Conservation (phyloP, 139 green algal species). For the Medakamo hakoo region DNA sequence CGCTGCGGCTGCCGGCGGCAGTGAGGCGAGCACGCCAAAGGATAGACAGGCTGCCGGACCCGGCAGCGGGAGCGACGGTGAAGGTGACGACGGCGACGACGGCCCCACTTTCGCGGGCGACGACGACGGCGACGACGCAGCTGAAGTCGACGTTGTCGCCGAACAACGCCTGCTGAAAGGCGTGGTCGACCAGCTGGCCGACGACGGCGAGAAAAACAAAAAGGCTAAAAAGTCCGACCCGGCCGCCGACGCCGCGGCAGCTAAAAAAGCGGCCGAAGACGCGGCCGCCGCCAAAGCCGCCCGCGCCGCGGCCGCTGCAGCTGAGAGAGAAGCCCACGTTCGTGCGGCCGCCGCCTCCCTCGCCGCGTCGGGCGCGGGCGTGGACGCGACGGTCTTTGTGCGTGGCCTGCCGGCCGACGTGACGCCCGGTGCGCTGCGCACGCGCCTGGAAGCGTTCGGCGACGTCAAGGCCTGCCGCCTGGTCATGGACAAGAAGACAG, state of each 20-base stretch:
- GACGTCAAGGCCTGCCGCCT: slow-evolving; percentile 42
- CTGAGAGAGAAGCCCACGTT: background rate
- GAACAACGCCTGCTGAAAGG: background rate
- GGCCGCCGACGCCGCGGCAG: background rate
- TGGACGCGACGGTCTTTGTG: slow-evolving; percentile 57
- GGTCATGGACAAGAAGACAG: slow-evolving; percentile 57
- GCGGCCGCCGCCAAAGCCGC: background rate
- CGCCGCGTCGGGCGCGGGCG: background rate
- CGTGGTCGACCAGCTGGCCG: slow-evolving; percentile 1
- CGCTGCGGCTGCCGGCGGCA: slow-evolving; percentile 2
- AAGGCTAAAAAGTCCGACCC: background rate
- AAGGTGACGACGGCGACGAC: background rate
- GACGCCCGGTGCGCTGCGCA: slow-evolving; percentile 27
- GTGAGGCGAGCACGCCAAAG: background rate
- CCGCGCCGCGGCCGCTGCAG: background rate
- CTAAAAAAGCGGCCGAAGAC: too few relatives aligned
- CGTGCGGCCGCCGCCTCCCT: background rate
- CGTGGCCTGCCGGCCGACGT: slow-evolving; percentile 45
- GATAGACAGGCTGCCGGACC: background rate
- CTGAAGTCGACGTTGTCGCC: background rate
- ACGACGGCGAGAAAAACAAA: background rate
- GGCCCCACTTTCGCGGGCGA: too few relatives aligned
- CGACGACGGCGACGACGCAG: background rate
- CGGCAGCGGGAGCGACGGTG: background rate
- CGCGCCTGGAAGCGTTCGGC: slow-evolving; percentile 36